Evolutionary conservation across 805 yeast genomes (phyloP), one percentile per base, ranked within the genome.

Genomic region (Candida cerambycidarum): DNA sequence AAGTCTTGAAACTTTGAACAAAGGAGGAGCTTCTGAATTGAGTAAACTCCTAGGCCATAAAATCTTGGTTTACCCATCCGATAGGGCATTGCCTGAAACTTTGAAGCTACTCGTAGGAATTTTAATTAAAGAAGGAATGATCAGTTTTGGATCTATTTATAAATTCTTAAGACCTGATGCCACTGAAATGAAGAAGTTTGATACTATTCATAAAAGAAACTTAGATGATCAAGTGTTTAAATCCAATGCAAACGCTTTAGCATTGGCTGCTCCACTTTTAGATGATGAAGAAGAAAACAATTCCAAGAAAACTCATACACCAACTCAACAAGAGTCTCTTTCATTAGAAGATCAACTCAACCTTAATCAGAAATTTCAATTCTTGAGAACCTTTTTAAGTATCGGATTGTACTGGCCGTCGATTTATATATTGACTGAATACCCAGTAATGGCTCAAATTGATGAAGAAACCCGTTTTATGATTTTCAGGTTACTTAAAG

Each of bases 251-350:
- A 86, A 84, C 47, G 95, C 96, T 0, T 65, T 90, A 38, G 93
- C 97, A 0, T 59, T 89, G 52, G 96, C 97, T 5, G 93, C 93
- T 8, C 95, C 96, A 0, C 67, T 90, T 29, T 70, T 74, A 3
- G 92, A 84, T 27, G 86, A 79, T 14, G 85, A 78, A n/a, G 63
- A 54, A n/a, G 25, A 27, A 6, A 29, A 12, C 3, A 36, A 16
- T 11, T 3, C 23, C 9, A 28, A 24, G 12, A 25, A 32, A 9
- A 4, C 25, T 1, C n/a, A 51, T 5, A 4, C 32, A 2, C 15
- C 9, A 5, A 32, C 15, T 28, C 2, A 16, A 10, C 12, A 32
- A 30, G 28, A 42, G 23, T 15, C 25, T 13, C 13, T 14, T 38
- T 18, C 14, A n/a, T n/a, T 21, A 7, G 32, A 28, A 9, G 24